Base-by-base conservation (phyloP, 257 asterid genomes). In the Oldenlandia corymbosa region DNA sequence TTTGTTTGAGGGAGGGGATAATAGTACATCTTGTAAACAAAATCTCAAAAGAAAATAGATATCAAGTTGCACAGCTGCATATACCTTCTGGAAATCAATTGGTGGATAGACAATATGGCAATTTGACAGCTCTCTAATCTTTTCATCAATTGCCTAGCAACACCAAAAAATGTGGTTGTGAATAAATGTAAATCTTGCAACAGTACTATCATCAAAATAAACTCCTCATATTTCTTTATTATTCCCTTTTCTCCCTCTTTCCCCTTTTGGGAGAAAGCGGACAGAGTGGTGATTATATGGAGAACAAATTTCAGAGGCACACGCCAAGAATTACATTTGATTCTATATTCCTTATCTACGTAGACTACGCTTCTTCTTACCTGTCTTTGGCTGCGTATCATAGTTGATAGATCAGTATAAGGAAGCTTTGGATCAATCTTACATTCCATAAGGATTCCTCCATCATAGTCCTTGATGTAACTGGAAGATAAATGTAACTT, bases 361-460 rank as follows among this genome's bases (percentile, higher is more conserved):
- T 55, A 53, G 69, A 62, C 59, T 32, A 20, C 52, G 55, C 53
- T 9, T 54, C 37, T 68, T 43, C 54, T 63, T 77, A 84, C 99
- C 94, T 78, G 96, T 67, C 97, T 90, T 74, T 93, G 99, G 70
- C 91, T 85, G 67, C 97, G 94, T 75, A 93, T 83, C 99, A 93
- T 93, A 49, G 95, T 84, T 67, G 99, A 93, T 81, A 93, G 77
- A 84, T 93, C 92, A 57, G 96, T 93, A 61, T 87, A 93, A 2
- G 99, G 99, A 78, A 93, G 94, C 79, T 93, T 93, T 16, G 97
- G 99, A 69, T 93, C 95, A 50, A 93, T 93, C 75, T 76, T 88
- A 80, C 99, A 93, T 78, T 93, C 99, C 99, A 93, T 93, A 71
- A 93, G 99, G 73, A 90, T 81, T 56, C 97, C 99, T 50, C 99